Percentiles rank a stretch among this genome's conserved stretches.
Evolutionary conservation across 192 early-diverging fungal genomes (phyloP).

Genomic region (Gryganskiella cystojenkinii): DNA sequence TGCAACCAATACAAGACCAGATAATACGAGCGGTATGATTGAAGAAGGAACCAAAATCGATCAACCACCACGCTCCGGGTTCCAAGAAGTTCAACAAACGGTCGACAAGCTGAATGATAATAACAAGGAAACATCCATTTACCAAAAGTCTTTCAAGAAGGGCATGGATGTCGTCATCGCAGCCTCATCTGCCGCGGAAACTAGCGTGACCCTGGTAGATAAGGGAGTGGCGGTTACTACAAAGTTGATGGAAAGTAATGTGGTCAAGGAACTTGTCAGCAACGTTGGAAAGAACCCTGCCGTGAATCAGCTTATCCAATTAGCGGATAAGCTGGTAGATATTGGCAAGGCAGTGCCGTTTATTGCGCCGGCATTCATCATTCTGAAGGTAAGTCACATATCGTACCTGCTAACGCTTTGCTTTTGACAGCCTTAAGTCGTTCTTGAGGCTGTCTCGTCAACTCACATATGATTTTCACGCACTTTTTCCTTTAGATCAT

Average conservation of each 20-base stretch:
- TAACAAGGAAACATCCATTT: neutral
- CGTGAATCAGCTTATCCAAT: slow-evolving; percentile 40
- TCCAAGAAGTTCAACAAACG: slow-evolving; percentile 19
- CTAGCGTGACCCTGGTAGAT: neutral
- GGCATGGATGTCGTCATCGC: slow-evolving; percentile 14
- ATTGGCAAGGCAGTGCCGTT: slow-evolving; percentile 59
- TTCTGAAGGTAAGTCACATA: slow-evolving; percentile 62
- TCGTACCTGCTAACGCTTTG: too few species aligned
- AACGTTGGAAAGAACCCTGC: slow-evolving; percentile 42
- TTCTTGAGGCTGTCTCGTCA: too few species aligned
- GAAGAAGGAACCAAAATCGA: too few species aligned
- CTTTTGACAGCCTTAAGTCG: too few species aligned
- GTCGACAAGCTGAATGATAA: slow-evolving; percentile 4
- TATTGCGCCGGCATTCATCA: slow-evolving; percentile 61
- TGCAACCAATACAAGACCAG: too few species aligned
- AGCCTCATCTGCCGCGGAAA: neutral
- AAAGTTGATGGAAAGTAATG: slow-evolving; percentile 9
- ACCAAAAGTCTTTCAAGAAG: slow-evolving; percentile 8
- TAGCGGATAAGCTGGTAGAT: slow-evolving; percentile 55
- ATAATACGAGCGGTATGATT: too few species aligned
- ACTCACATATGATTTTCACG: too few species aligned
- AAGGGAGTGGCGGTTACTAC: slow-evolving; percentile 15
- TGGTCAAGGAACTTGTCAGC: neutral
- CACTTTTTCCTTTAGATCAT: slow-evolving; percentile 55
- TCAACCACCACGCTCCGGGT: slow-evolving; percentile 3